Conservation (phyloP, 352 stramenopile genomes). For the Globisporangium ultimum region DNA sequence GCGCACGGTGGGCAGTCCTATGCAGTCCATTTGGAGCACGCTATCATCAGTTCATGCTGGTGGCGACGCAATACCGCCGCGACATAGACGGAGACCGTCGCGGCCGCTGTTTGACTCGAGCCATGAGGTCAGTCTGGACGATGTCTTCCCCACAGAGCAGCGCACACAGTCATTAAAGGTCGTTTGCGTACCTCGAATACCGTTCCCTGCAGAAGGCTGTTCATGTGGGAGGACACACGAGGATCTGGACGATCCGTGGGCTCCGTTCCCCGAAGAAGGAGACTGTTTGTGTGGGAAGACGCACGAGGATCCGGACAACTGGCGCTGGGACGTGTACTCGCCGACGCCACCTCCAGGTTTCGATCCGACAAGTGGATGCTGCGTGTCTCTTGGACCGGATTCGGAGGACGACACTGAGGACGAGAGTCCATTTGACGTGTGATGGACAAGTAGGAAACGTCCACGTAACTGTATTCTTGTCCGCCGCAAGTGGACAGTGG, state of each 20-base stretch:
- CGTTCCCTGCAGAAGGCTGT: background rate
- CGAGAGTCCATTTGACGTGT: constrained; percentile 5
- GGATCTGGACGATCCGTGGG: too few species aligned
- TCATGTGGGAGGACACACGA: background rate
- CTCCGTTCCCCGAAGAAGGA: background rate
- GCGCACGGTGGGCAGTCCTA: constrained; percentile 1
- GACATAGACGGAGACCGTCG: background rate
- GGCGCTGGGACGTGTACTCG: constrained; percentile 12
- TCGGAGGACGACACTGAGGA: constrained; percentile 4
- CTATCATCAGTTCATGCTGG: background rate
- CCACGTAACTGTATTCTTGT: background rate
- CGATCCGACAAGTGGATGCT: constrained; percentile 7
- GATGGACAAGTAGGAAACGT: background rate
- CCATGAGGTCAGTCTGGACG: constrained; percentile 5
- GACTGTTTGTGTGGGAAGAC: constrained; percentile 8
- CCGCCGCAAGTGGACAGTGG: too few species aligned
- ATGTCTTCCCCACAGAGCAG: constrained; percentile 2
- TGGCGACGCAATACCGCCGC: constrained; percentile 1
- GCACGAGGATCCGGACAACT: constrained; percentile 5
- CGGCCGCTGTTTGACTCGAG: constrained; percentile 10
- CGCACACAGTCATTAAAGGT: too few species aligned
- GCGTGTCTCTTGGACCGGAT: background rate
- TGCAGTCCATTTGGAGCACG: background rate
- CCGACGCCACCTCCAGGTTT: constrained; percentile 8
- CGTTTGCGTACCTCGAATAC: background rate